Base-by-base conservation (phyloP, 495 filamentous ascomycete species). In the Lophiostoma macrostomum region DNA sequence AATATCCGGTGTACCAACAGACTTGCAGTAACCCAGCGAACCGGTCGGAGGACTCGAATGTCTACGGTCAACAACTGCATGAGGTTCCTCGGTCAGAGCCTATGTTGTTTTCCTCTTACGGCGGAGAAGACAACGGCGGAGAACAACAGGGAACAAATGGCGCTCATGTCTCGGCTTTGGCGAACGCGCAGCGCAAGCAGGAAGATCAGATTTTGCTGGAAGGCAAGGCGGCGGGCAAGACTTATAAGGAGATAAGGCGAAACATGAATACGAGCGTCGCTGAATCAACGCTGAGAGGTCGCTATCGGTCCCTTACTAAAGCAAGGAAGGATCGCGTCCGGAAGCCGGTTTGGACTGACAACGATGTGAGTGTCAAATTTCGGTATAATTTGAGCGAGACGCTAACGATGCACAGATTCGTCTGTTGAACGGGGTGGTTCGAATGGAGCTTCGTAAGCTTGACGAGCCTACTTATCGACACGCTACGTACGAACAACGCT, bases 261-360 rank as follows among this genome's bases (percentile, higher is more conserved):
- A 58, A 73, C 5, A 85, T 87, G 0, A 72, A 77, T 0, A 86
- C 90, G 53, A 74, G 71, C 7, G 88, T 91, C 63, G 87, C 90
- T 8, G 91, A 95, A 66, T 93, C 88, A 10, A 96, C 91, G 2
- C 74, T 96, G 11, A 80, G 91, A 13, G 91, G 91, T 0, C 75
- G 90, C 8, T 87, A 80, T 50, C 77, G 91, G 11, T 87, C 82
- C 1, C 66, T 95, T 58, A 95, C 87, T 0, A 95, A 95, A 69
- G 62, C 73, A 1, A 86, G 86, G 50, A 78, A 81, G 36, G 76
- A 88, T 48, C 73, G 91, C 3, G 81, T 91, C 1, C 71, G 91
- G 18, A 90, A 83, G 65, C 91, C 91, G 0, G 73, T 82, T 42
- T 96, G 91, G 91, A 72, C 70, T 2, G 76, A 79, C 0, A 74